Percentiles rank a stretch among this genome's conserved stretches.
Conservation (phyloP, 73 alveolate genomes). For the Paramecium caudatum region DNA sequence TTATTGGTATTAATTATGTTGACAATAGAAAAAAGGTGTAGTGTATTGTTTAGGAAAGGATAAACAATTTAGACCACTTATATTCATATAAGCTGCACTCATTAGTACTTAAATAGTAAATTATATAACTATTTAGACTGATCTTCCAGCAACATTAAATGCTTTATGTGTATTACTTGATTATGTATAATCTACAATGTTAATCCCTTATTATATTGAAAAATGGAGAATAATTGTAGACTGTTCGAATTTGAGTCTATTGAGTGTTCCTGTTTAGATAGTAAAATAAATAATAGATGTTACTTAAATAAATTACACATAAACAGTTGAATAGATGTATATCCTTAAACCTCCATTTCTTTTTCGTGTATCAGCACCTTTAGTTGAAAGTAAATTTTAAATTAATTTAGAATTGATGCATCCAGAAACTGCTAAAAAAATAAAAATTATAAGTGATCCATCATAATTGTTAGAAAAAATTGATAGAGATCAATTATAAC, state of each 20-base stretch:
- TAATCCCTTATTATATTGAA: slow-evolving; percentile 48
- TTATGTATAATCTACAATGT: not conserved
- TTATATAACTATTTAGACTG: not conserved
- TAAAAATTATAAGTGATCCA: slow-evolving; percentile 15
- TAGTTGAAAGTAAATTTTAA: slow-evolving; percentile 16
- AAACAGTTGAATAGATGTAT: not conserved
- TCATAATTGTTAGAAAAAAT: not conserved
- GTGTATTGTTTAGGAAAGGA: slow-evolving; percentile 45
- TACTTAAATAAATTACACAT: slow-evolving; percentile 27
- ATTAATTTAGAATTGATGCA: slow-evolving; percentile 21
- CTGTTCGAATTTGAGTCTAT: not conserved
- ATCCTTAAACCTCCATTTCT: slow-evolving; percentile 46
- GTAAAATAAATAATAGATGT: slow-evolving; percentile 23
- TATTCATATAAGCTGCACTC: slow-evolving; percentile 22
- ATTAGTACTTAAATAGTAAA: slow-evolving; percentile 42
- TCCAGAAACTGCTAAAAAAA: slow-evolving; percentile 59
- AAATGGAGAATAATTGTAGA: slow-evolving; percentile 62
- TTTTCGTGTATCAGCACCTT: not conserved
- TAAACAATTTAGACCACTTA: slow-evolving; percentile 8
- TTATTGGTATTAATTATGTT: slow-evolving; percentile 11
- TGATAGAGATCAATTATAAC: slow-evolving; percentile 12
- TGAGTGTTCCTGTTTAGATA: slow-evolving; percentile 23
- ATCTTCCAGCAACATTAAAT: slow-evolving; percentile 8
- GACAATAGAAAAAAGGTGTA: slow-evolving; percentile 23
- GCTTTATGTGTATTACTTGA: slow-evolving; percentile 4